phyloP scores from a whole-genome alignment of 768 basidiomycete species.

The Leccinum boreale region DNA sequence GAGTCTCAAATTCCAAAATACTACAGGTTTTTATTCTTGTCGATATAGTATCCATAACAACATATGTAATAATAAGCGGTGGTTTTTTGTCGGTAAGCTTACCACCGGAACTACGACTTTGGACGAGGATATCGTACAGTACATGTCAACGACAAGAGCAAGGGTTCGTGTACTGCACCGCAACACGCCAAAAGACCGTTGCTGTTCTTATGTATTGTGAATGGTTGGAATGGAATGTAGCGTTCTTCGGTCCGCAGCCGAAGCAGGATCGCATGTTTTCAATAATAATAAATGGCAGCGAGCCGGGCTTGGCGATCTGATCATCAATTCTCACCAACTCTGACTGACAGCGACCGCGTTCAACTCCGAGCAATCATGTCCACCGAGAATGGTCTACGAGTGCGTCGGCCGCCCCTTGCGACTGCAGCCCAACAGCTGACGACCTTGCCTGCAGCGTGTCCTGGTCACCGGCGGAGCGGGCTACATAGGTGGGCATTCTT shows the following conservation, averaged over 20 bases:
- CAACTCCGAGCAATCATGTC: constrained; percentile 22
- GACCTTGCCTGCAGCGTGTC: constrained; percentile 44
- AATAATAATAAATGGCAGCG: constrained; percentile 4
- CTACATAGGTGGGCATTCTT: constrained; percentile 67
- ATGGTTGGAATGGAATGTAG: not conserved
- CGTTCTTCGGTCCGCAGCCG: not conserved
- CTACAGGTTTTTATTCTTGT: not conserved
- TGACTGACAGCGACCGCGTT: not conserved
- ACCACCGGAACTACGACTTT: too few relatives aligned
- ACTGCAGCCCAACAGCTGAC: constrained; percentile 6
- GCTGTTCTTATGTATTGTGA: not conserved
- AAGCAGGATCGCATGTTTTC: constrained; percentile 12
- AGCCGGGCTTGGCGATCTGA: constrained; percentile 1
- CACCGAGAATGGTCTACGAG: constrained; percentile 40
- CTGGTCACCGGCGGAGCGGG: constrained; percentile 82
- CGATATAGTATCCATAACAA: not conserved
- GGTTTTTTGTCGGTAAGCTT: not conserved
- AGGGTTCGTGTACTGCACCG: not conserved
- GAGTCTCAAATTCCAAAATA: too few relatives aligned
- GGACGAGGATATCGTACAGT: too few relatives aligned
- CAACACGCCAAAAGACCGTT: too few relatives aligned
- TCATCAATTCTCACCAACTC: constrained; percentile 1
- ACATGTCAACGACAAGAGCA: not conserved
- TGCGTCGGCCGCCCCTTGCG: constrained; percentile 31
- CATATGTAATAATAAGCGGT: not conserved